These are phyloP conservation scores for Cucurbitaria berberidis DNA, from an alignment of 2,329 filamentous ascomycete species.

Conservation along the genomic window DNA sequence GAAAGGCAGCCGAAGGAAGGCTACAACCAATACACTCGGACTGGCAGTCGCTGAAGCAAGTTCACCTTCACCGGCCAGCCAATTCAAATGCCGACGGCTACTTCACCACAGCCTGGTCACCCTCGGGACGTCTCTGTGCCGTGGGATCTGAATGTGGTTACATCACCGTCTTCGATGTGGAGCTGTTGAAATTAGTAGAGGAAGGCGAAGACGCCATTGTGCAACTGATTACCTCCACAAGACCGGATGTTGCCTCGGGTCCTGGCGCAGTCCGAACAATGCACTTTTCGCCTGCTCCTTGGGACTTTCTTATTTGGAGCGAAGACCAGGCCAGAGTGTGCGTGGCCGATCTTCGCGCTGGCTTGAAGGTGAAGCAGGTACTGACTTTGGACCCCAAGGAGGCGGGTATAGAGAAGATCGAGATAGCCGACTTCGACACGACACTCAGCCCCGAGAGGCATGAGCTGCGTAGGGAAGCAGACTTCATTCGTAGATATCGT, in stretches of 20 bases:
- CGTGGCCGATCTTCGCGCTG: conserved; percentile 72
- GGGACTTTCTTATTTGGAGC: conserved; percentile 91
- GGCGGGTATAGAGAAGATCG: conserved; percentile 62
- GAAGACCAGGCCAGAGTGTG: conserved; percentile 82
- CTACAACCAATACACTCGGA: conserved; percentile 33
- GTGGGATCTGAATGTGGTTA: conserved; percentile 81
- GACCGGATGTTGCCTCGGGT: conserved; percentile 65
- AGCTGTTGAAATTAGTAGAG: conserved; percentile 50
- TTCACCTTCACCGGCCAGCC: conserved; percentile 50
- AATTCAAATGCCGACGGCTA: conserved; percentile 60
- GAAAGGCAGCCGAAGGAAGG: conserved; percentile 30
- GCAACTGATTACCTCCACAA: conserved; percentile 77
- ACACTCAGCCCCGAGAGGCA: conserved; percentile 50
- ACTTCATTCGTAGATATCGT: conserved; percentile 53
- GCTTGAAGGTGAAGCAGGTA: conserved; percentile 71
- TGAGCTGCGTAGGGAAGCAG: conserved; percentile 56
- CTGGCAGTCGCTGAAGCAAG: conserved; percentile 52
- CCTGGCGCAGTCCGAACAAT: conserved; percentile 86
- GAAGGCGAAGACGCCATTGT: conserved; percentile 68
- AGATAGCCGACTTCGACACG: conserved; percentile 59
- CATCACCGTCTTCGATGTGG: conserved; percentile 75
- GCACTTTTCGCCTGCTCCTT: conserved; percentile 88
- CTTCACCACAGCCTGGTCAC: conserved; percentile 79
- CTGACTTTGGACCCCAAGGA: conserved; percentile 67
- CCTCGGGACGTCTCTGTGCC: conserved; percentile 72